phyloP scores from a whole-genome alignment of 257 asterid genomes.

The Solanum ossicruentum region DNA sequence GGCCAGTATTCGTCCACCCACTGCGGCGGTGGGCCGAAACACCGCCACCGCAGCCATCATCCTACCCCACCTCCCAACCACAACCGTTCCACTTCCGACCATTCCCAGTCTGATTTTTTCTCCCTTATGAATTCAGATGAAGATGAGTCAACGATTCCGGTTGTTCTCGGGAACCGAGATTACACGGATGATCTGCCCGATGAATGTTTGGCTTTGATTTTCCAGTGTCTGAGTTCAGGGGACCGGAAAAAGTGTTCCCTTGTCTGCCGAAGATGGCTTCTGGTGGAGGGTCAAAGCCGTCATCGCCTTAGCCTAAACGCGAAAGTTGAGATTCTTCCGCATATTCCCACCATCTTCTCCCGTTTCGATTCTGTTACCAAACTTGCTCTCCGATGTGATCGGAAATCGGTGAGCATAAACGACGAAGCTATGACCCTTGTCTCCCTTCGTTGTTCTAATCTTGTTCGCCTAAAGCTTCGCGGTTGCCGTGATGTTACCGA shows the following conservation, averaged over 20 bases:
- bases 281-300: conserved; percentile 71
- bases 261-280: conserved; percentile 61
- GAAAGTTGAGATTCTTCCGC: conserved; percentile 18
- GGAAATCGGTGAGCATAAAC: conserved; percentile 44
- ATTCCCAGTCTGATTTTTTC: not conserved
- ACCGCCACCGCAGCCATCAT: not conserved
- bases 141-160: not conserved
- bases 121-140: conserved; percentile 13
- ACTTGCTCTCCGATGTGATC: conserved; percentile 67
- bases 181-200: conserved; percentile 53
- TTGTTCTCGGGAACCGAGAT: conserved; percentile 13
- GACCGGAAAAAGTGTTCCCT: conserved; percentile 55
- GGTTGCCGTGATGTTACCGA: conserved; percentile 71
- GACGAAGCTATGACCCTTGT: conserved; percentile 45
- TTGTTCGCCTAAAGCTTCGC: conserved; percentile 61
- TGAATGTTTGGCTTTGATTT: conserved; percentile 63
- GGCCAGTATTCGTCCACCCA: conserved; percentile 23
- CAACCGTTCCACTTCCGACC: not conserved
- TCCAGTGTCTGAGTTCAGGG: conserved; percentile 56
- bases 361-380: conserved; percentile 65
- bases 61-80: not conserved
- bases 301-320: conserved; percentile 58
- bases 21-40: conserved; percentile 4
- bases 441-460: conserved; percentile 39
- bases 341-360: conserved; percentile 33